These are phyloP conservation scores for Backusella westeae DNA, from an alignment of 192 early-diverging fungal species.

Conservation along the genomic window DNA sequence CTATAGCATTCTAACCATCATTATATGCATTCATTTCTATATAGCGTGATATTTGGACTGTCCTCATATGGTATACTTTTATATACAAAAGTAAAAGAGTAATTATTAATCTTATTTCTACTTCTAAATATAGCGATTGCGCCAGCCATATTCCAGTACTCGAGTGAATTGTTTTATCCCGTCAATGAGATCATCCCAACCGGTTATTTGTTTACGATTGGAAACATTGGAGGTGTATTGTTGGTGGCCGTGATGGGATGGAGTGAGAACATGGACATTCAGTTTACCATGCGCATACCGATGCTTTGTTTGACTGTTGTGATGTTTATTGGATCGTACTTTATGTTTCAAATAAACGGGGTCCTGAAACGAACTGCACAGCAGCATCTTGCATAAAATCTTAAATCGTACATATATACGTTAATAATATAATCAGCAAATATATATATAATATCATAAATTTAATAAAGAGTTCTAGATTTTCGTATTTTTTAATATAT, in stretches of 20 bases:
- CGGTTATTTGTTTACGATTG: constrained; percentile 34
- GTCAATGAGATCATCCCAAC: constrained; percentile 41
- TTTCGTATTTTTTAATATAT: not conserved
- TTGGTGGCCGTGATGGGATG: constrained; percentile 41
- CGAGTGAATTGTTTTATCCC: constrained; percentile 36
- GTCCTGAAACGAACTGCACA: constrained; percentile 21
- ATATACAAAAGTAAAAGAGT: not conserved
- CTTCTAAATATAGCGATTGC: constrained; percentile 34
- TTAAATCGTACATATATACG: not conserved
- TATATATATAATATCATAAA: not conserved
- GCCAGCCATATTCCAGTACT: constrained; percentile 42
- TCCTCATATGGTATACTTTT: constrained; percentile 31
- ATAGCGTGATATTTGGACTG: constrained; percentile 38
- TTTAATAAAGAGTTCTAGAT: not conserved
- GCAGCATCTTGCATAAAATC: constrained; percentile 8
- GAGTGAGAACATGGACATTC: constrained; percentile 16
- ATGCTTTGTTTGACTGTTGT: constrained; percentile 14
- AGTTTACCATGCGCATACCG: constrained; percentile 41
- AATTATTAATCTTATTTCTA: not conserved
- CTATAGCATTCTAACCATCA: not conserved
- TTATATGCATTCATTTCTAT: not conserved
- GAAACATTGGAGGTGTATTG: constrained; percentile 35
- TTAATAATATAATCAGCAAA: not conserved
- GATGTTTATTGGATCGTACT: constrained; percentile 13
- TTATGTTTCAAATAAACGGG: constrained; percentile 20